phyloP scores from a whole-genome alignment of 73 alveolate genomes.

The Tetrahymena malaccensis region DNA sequence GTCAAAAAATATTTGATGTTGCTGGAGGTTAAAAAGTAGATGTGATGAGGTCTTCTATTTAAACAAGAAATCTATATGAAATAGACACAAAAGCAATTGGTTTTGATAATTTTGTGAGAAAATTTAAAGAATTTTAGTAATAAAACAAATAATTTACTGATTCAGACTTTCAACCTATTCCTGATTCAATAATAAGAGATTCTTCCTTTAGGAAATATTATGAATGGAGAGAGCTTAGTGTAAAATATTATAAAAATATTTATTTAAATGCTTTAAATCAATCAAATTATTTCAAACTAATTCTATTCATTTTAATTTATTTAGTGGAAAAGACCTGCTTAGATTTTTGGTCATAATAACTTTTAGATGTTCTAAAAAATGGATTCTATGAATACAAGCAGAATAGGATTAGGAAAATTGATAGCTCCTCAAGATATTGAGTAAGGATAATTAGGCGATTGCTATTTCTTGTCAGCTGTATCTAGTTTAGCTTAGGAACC shows the following conservation, averaged over 20 bases:
- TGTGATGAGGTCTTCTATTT: background rate
- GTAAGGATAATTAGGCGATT: slow-evolving; percentile 76
- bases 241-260: background rate
- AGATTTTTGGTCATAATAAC: background rate
- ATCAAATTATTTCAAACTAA: too few relatives aligned
- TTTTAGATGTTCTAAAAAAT: background rate
- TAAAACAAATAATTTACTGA: background rate
- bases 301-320: background rate
- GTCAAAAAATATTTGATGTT: background rate
- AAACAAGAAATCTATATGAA: background rate
- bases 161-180: background rate
- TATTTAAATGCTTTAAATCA: background rate
- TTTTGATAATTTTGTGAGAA: background rate
- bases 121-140: background rate
- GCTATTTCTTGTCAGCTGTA: slow-evolving; percentile 70
- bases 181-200: background rate
- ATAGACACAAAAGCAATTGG: background rate
- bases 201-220: background rate
- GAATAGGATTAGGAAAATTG: slow-evolving; percentile 48
- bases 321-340: background rate
- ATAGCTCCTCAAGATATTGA: slow-evolving; percentile 68
- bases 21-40: background rate
- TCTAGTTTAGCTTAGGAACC: slow-evolving; percentile 75
- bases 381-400: background rate
- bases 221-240: background rate